Conservation (phyloP, 192 early-diverging fungal genomes). For the Coemansia sp. region DNA sequence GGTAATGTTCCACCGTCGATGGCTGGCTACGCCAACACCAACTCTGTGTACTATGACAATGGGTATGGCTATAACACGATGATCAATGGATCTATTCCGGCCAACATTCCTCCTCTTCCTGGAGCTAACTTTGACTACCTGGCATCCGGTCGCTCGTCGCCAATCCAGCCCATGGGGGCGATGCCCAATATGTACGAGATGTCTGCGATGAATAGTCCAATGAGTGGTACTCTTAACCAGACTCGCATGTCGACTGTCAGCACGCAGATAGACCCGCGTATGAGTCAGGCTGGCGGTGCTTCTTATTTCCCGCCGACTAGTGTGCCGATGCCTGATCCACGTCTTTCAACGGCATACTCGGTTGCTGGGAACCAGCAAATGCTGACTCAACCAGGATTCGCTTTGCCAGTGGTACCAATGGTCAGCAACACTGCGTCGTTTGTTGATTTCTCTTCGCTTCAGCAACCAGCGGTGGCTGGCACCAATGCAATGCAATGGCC, state of each 20-base stretch:
- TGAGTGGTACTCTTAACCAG: slow-evolving; percentile 7
- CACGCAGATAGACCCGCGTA: slow-evolving; percentile 26
- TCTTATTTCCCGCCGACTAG: slow-evolving; percentile 19
- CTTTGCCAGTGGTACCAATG: background rate
- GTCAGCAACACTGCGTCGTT: background rate
- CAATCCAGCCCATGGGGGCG: slow-evolving; percentile 22
- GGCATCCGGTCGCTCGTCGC: slow-evolving; percentile 37
- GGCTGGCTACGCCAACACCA: slow-evolving; percentile 44
- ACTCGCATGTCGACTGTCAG: slow-evolving; percentile 15
- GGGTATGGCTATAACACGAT: slow-evolving; percentile 51
- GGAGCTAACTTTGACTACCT: slow-evolving; percentile 26
- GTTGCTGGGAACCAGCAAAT: slow-evolving; percentile 3
- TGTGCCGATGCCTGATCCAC: slow-evolving; percentile 5
- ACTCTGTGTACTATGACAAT: slow-evolving; percentile 50
- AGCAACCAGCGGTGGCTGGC: background rate
- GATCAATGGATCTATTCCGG: slow-evolving; percentile 30
- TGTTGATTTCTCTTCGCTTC: slow-evolving; percentile 4
- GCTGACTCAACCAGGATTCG: slow-evolving; percentile 2
- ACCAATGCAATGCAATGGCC: slow-evolving; percentile 29
- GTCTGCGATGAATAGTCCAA: slow-evolving; percentile 23
- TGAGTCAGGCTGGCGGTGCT: slow-evolving; percentile 25
- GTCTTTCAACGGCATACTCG: slow-evolving; percentile 22
- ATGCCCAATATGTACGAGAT: slow-evolving; percentile 41
- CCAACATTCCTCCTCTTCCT: slow-evolving; percentile 3
- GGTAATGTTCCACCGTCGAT: slow-evolving; percentile 51